Percentiles rank a stretch among this genome's conserved stretches.
These are phyloP conservation scores for Candida pseudofarinosa DNA, from an alignment of 805 yeast genomes.

Conservation along the genomic window DNA sequence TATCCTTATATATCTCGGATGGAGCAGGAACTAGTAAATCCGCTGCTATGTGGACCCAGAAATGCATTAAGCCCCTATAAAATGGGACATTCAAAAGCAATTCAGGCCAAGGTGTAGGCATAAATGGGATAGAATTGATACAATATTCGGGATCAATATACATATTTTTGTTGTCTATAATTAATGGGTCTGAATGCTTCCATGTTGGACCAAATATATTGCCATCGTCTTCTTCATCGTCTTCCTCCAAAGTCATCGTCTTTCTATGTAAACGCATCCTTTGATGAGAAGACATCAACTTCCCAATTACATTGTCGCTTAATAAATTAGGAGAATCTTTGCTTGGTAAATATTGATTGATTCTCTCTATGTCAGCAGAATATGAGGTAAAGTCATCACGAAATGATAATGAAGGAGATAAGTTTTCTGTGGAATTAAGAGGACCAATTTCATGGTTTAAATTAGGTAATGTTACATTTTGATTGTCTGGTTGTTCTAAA, in stretches of 20 bases:
- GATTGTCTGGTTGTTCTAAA: too few species aligned
- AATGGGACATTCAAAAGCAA: constrained; percentile 54
- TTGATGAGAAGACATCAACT: constrained; percentile 5
- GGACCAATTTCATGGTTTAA: not conserved
- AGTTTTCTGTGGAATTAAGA: not conserved
- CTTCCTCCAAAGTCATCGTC: constrained; percentile 3
- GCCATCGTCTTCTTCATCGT: constrained; percentile 2
- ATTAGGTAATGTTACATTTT: not conserved
- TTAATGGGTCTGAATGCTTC: not conserved
- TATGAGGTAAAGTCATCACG: constrained; percentile 21
- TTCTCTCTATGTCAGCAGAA: constrained; percentile 32
- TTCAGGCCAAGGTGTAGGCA: constrained; percentile 54
- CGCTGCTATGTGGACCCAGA: constrained; percentile 60
- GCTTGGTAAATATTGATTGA: constrained; percentile 22
- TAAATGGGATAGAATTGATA: constrained; percentile 26
- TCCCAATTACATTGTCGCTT: constrained; percentile 6
- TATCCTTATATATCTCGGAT: constrained; percentile 46
- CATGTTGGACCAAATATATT: not conserved
- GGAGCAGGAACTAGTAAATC: constrained; percentile 65
- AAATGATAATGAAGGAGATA: not conserved
- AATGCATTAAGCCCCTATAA: constrained; percentile 58
- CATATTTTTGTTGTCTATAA: not conserved
- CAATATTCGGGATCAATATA: constrained; percentile 10
- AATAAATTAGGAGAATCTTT: constrained; percentile 8
- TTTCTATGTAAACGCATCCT: constrained; percentile 6